Evolutionary conservation across 2,329 filamentous ascomycete species (phyloP), one percentile per base, ranked within the genome.

Genomic region (Aspergillus fischeri): DNA sequence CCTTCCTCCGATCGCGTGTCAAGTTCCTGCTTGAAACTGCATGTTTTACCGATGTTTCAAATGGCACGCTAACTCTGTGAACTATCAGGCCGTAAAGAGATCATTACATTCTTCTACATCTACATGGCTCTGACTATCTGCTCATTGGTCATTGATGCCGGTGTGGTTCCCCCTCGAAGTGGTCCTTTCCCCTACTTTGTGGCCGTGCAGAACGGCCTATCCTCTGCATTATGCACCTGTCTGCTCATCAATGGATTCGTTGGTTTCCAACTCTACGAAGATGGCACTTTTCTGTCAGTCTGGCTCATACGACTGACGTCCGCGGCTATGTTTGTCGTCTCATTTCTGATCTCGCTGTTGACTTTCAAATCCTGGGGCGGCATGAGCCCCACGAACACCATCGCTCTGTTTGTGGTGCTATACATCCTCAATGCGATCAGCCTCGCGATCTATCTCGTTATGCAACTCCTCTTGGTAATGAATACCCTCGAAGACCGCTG

Each of bases 181-280:
- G 81, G 78, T 2, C 84, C 91, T 0, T 97, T 92, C 68, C 89
- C 92, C 0, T 99, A 96, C 80, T 97, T 99, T 70, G 89, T 91
- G 63, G 90, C 92, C 10, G 85, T 89, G 5, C 94, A 99, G 69
- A 88, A 88, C 61, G 94, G 93, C 14, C 80, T 99, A 53, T 81
- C 87, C 24, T 96, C 91, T 38, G 91, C 94, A 0, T 83, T 96
- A 28, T 88, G 94, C 72, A 93, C 91, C 27, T 95, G 89, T 73
- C 81, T 99, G 55, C 80, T 97, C 67, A 92, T 99, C 80, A 97
- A 97, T 74, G 94, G 94, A 47, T 99, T 99, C 70, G 93, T 99
- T 54, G 94, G 94, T 35, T 99, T 99, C 76, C 94, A 97, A 76
- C 81, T 99, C 11, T 99, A 99, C 74, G 94, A 99, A 76, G 94